phyloP scores from a whole-genome alignment of 2,329 filamentous ascomycete species.

The Colletotrichum ledebouriae region DNA sequence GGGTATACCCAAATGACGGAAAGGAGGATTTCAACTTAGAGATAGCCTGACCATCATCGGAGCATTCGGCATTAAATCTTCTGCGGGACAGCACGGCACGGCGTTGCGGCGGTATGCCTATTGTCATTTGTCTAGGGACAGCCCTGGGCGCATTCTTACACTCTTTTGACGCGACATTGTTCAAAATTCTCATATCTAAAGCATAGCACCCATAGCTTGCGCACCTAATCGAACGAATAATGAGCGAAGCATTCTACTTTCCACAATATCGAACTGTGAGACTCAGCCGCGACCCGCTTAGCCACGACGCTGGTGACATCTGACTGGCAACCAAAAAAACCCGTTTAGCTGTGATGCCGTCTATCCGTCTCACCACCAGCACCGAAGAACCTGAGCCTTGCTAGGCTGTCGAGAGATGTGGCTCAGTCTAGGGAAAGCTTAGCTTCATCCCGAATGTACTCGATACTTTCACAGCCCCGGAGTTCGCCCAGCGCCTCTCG shows the following conservation, averaged over 20 bases:
- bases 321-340: neutral
- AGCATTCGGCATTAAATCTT: conserved; percentile 8
- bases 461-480: neutral
- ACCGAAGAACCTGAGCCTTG: conserved; percentile 18
- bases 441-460: neutral
- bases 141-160: neutral
- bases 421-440: conserved; percentile 19
- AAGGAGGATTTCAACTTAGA: neutral
- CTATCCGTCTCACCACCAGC: conserved; percentile 9
- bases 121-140: neutral
- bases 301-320: neutral
- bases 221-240: conserved; percentile 7
- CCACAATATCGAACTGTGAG: too few relatives aligned
- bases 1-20: conserved; percentile 8
- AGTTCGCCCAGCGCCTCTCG: neutral
- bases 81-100: conserved; percentile 6
- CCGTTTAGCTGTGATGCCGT: conserved; percentile 1
- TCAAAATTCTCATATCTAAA: neutral
- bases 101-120: conserved; percentile 5
- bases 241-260: neutral
- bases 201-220: neutral
- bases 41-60: conserved; percentile 2
- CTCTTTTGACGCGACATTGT: neutral
- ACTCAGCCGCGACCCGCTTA: neutral
- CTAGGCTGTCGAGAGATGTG: conserved; percentile 21